Base-by-base conservation (phyloP, 2,329 filamentous ascomycete species). In the Esteya vermicola region DNA sequence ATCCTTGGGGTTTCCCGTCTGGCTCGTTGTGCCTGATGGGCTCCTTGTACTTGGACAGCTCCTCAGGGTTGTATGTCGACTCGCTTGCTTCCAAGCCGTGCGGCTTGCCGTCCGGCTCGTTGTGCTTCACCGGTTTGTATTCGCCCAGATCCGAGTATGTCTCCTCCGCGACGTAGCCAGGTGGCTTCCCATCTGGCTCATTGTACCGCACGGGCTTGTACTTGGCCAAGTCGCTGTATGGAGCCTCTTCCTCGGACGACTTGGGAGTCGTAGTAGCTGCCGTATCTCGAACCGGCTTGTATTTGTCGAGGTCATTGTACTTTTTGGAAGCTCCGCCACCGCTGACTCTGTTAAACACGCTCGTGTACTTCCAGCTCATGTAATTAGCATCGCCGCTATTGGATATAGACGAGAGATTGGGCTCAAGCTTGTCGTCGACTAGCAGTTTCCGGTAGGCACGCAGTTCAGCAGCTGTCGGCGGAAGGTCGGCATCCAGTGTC, bases 171-270 rank as follows among this genome's bases (percentile, higher is more conserved):
- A 12, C 20, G 18, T 21, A 6, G 25, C 60, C 57, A 40, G 57
- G 58, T 12, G 51, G 48, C 27, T 60, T 57, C 28, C 64, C 64
- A 45, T 68, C 56, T 1, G 55, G 56, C 42, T 62, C 57, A 30
- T 60, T 54, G 43, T 53, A 46, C 40, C 35, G 31, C 9, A 44
- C 42, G 3, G 43, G 42, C 10, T 26, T 36, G 34, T 48, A 44
- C n/a, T 44, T 39, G n/a, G 43, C 28, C 13, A 44, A 36, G 20
- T 40, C 43, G 9, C 43, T 31, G 23, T 41, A 22, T 10, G 31
- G 16, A 20, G 37, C n/a, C 16, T 12, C 23, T 16, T 27, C 9
- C 9, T 9, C 14, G 8, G n/a, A n/a, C n/a, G 21, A 9, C 9
- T 38, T 8, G 6, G 16, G 9, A 14, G 13, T 20, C 5, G 27